Conservation (phyloP, 192 early-diverging fungal species). For the Backusella westeae region DNA sequence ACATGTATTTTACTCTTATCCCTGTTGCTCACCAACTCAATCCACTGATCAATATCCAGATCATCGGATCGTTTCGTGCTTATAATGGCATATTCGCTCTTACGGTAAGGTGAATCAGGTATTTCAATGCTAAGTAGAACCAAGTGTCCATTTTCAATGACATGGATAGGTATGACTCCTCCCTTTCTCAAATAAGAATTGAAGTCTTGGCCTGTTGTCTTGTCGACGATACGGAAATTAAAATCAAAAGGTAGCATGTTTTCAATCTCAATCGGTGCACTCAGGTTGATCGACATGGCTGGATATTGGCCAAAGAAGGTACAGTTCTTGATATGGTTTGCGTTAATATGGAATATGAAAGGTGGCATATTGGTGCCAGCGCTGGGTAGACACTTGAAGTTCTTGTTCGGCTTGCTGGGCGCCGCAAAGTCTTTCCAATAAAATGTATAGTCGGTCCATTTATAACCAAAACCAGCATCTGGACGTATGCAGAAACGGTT, state of each 20-base stretch:
- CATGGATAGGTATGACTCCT: conserved; percentile 73
- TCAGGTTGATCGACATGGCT: conserved; percentile 73
- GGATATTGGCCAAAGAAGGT: conserved; percentile 60
- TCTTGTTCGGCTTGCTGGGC: conserved; percentile 12
- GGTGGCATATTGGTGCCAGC: conserved; percentile 49
- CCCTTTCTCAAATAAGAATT: conserved; percentile 65
- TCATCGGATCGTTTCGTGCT: conserved; percentile 80
- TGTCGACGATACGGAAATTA: conserved; percentile 77
- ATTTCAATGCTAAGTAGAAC: conserved; percentile 75
- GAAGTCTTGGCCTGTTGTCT: conserved; percentile 66
- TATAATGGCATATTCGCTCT: conserved; percentile 85
- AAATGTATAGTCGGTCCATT: conserved; percentile 77
- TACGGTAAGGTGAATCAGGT: conserved; percentile 63
- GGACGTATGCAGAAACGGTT: conserved; percentile 80
- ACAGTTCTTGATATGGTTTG: conserved; percentile 47
- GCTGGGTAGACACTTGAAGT: conserved; percentile 36
- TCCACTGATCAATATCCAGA: conserved; percentile 66
- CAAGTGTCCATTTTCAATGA: conserved; percentile 79
- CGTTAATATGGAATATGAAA: conserved; percentile 73
- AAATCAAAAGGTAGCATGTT: conserved; percentile 92
- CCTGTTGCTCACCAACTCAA: conserved; percentile 46
- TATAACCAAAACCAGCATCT: conserved; percentile 78
- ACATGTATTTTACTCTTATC: conserved; percentile 58
- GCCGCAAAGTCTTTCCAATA: conserved; percentile 82
- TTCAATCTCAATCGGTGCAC: conserved; percentile 85